Evolutionary conservation across 768 basidiomycete genomes (phyloP).

Genomic region (Trametes meyenii): DNA sequence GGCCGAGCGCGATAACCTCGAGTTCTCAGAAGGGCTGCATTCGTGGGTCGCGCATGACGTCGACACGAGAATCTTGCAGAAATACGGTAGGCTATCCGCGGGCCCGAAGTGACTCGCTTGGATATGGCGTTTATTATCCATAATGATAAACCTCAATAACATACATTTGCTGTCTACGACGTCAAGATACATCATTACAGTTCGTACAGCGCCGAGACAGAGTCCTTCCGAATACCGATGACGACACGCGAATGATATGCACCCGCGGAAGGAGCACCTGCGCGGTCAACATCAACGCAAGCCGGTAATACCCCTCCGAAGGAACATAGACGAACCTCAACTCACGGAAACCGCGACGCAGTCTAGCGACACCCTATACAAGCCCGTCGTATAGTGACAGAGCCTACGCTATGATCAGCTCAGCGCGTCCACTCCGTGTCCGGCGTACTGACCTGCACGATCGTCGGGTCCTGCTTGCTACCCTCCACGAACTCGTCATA

Average conservation of each 20-base stretch:
- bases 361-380: conserved; percentile 50
- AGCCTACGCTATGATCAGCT: conserved; percentile 53
- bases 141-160: conserved; percentile 20
- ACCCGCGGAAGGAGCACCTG: conserved; percentile 3
- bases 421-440: conserved; percentile 13
- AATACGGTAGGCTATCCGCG: conserved; percentile 53
- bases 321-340: conserved; percentile 11
- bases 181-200: conserved; percentile 15
- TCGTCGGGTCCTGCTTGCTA: conserved; percentile 98
- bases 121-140: conserved; percentile 10
- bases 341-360: conserved; percentile 17
- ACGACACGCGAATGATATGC: conserved; percentile 3
- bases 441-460: conserved; percentile 77
- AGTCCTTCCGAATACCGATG: conserved; percentile 17
- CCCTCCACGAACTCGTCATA: conserved; percentile 99
- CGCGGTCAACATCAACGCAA: neutral
- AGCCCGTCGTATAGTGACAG: conserved; percentile 94
- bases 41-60: conserved; percentile 81
- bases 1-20: conserved; percentile 89
- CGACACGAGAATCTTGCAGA: conserved; percentile 74
- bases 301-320: neutral
- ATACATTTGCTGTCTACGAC: conserved; percentile 20
- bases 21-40: conserved; percentile 87
- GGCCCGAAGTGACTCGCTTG: neutral
- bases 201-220: conserved; percentile 17